These are phyloP conservation scores for Prillingera fragicola DNA, from an alignment of 1,284 basidiomycete species.

Conservation along the genomic window DNA sequence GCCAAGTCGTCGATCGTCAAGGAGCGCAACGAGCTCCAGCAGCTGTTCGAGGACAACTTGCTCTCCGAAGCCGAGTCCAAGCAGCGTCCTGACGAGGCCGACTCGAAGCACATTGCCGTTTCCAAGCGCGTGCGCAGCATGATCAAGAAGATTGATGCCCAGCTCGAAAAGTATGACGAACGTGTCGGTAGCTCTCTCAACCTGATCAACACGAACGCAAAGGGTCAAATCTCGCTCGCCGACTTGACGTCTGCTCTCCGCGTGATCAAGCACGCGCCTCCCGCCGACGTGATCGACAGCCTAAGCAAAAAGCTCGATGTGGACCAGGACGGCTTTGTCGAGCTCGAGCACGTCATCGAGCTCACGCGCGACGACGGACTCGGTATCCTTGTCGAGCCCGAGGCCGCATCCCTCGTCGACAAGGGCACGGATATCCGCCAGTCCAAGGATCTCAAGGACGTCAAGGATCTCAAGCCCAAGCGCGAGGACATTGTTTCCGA, in stretches of 20 bases:
- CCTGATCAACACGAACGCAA: constrained; percentile 85
- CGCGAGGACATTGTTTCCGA: constrained; percentile 46
- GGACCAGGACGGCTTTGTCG: constrained; percentile 89
- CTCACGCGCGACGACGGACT: constrained; percentile 48
- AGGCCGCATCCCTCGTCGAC: constrained; percentile 39
- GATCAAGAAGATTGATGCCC: constrained; percentile 91
- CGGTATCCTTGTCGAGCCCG: constrained; percentile 39
- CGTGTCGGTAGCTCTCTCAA: constrained; percentile 87
- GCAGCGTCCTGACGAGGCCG: constrained; percentile 43
- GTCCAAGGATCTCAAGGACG: constrained; percentile 36
- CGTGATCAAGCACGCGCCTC: constrained; percentile 89
- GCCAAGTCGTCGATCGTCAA: constrained; percentile 96
- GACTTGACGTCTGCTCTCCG: constrained; percentile 86
- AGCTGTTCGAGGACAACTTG: constrained; percentile 86
- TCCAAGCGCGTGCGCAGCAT: constrained; percentile 92
- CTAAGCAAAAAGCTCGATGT: constrained; percentile 92
- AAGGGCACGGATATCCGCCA: constrained; percentile 46
- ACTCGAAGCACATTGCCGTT: constrained; percentile 53
- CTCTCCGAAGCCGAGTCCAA: constrained; percentile 66
- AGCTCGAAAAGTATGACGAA: constrained; percentile 85
- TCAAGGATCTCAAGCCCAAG: constrained; percentile 43
- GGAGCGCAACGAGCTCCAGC: constrained; percentile 84
- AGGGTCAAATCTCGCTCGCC: constrained; percentile 84
- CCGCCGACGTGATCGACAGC: constrained; percentile 81
- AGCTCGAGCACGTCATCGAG: constrained; percentile 49